A percentile compares a stretch with the other conserved stretches of the same genome.
Evolutionary conservation across 2,329 filamentous ascomycete genomes (phyloP).

Genomic region (Penicillium sp.): DNA sequence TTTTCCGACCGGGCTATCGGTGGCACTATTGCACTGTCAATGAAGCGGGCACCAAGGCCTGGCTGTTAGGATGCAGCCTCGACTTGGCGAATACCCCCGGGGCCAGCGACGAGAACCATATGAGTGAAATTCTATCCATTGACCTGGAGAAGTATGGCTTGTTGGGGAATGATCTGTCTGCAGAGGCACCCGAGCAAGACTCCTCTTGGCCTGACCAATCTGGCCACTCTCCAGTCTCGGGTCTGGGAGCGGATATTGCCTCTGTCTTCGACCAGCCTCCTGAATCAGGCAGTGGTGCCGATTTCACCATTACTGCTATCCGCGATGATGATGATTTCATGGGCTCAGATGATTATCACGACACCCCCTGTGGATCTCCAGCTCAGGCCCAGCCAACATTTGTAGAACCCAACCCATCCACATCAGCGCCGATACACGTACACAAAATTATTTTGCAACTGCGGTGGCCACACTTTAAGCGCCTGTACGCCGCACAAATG

Average conservation of each 20-base stretch:
- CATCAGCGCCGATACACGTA: slow-evolving; percentile 84
- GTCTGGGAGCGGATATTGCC: slow-evolving; percentile 82
- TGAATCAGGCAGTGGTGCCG: slow-evolving; percentile 79
- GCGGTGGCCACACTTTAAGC: slow-evolving; percentile 94
- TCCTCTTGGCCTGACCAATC: slow-evolving; percentile 55
- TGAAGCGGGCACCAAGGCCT: slow-evolving; percentile 91
- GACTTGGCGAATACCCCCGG: slow-evolving; percentile 68
- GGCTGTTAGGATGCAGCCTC: slow-evolving; percentile 88
- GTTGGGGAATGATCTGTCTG: slow-evolving; percentile 71
- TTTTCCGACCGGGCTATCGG: slow-evolving; percentile 86
- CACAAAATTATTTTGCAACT: slow-evolving; percentile 93
- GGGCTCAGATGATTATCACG: slow-evolving; percentile 53
- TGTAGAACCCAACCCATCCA: slow-evolving; percentile 44
- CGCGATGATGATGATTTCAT: slow-evolving; percentile 58
- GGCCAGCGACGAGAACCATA: slow-evolving; percentile 78
- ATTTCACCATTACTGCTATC: slow-evolving; percentile 88
- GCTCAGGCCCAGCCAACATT: slow-evolving; percentile 32
- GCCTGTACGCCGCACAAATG: slow-evolving; percentile 92
- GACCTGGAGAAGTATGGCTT: slow-evolving; percentile 90
- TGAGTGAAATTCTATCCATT: slow-evolving; percentile 92
- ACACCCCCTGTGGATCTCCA: slow-evolving; percentile 35
- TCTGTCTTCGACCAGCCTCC: slow-evolving; percentile 83
- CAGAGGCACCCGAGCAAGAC: slow-evolving; percentile 52
- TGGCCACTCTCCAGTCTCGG: slow-evolving; percentile 52
- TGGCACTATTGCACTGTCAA: slow-evolving; percentile 99